Evolutionary conservation across 2,329 filamentous ascomycete genomes (phyloP).

Genomic region (Colletotrichum eremochloae): DNA sequence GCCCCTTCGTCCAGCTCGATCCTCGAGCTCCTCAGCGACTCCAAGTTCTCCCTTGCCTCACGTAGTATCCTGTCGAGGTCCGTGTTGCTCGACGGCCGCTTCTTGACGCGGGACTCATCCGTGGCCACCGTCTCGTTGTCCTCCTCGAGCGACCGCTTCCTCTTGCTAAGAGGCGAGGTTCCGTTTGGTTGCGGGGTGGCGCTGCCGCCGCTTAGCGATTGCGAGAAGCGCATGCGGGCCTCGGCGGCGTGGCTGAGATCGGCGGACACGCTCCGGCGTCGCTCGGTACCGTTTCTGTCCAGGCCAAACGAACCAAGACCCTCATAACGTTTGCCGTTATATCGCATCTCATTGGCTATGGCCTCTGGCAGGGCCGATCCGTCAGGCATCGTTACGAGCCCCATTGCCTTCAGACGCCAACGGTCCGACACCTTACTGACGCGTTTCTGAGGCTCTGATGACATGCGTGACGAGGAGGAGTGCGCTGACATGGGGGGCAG

Average conservation of each 20-base stretch:
- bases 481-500: constrained; percentile 51
- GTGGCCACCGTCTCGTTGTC: constrained; percentile 31
- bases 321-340: constrained; percentile 56
- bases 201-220: constrained; percentile 37
- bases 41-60: constrained; percentile 54
- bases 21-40: constrained; percentile 56
- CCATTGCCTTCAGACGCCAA: constrained; percentile 64
- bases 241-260: constrained; percentile 53
- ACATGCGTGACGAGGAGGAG: constrained; percentile 34
- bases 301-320: constrained; percentile 56
- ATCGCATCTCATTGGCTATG: constrained; percentile 61
- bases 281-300: constrained; percentile 44
- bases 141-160: constrained; percentile 44
- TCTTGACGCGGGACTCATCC: constrained; percentile 44
- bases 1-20: constrained; percentile 61
- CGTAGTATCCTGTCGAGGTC: constrained; percentile 57
- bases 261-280: constrained; percentile 42
- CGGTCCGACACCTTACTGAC: constrained; percentile 57
- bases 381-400: constrained; percentile 66
- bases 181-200: constrained; percentile 37
- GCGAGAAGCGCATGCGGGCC: constrained; percentile 40
- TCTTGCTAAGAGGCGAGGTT: constrained; percentile 43
- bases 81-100: constrained; percentile 48
- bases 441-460: constrained; percentile 42
- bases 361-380: constrained; percentile 67